A percentile compares a stretch with the other conserved stretches of the same genome.
Conservation (phyloP, 345 rosid genomes). For the Bruguiera parviflora region DNA sequence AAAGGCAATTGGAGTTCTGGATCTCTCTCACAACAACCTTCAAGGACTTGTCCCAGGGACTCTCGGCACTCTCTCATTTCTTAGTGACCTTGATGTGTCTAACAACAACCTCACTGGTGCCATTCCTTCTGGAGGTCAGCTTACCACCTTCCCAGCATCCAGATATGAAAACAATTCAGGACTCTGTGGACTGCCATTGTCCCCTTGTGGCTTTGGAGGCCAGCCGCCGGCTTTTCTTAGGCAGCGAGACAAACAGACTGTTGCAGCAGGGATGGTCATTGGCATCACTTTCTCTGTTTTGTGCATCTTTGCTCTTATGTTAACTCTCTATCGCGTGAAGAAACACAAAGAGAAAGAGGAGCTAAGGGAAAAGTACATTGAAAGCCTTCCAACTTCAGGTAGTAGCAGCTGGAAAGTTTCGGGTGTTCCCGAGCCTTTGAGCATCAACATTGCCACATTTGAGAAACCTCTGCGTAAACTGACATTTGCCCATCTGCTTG, state of each 20-base stretch:
- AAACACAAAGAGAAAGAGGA: conserved; percentile 54
- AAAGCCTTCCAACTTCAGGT: conserved; percentile 86
- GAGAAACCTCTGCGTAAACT: conserved; percentile 90
- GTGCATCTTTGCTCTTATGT: conserved; percentile 53
- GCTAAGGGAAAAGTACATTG: conserved; percentile 69
- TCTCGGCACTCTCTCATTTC: conserved; percentile 70
- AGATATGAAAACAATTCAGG: conserved; percentile 91
- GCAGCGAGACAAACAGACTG: conserved; percentile 41
- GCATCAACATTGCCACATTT: conserved; percentile 95
- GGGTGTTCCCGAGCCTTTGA: conserved; percentile 82
- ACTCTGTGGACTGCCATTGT: conserved; percentile 83
- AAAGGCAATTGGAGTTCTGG: conserved; percentile 79
- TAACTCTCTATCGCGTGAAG: conserved; percentile 62
- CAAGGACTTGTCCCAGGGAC: conserved; percentile 74
- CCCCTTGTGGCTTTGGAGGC: conserved; percentile 53
- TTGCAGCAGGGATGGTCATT: conserved; percentile 58
- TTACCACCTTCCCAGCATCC: conserved; percentile 77
- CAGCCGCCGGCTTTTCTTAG: conserved; percentile 12
- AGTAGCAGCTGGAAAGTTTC: conserved; percentile 91
- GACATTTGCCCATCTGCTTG: conserved; percentile 84
- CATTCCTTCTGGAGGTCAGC: conserved; percentile 93
- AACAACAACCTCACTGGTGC: conserved; percentile 81
- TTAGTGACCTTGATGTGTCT: conserved; percentile 91
- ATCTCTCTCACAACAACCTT: conserved; percentile 81
- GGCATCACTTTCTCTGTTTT: conserved; percentile 65